Base-by-base conservation (phyloP, 2,329 filamentous ascomycete species). In the Fusarium staphyleae region DNA sequence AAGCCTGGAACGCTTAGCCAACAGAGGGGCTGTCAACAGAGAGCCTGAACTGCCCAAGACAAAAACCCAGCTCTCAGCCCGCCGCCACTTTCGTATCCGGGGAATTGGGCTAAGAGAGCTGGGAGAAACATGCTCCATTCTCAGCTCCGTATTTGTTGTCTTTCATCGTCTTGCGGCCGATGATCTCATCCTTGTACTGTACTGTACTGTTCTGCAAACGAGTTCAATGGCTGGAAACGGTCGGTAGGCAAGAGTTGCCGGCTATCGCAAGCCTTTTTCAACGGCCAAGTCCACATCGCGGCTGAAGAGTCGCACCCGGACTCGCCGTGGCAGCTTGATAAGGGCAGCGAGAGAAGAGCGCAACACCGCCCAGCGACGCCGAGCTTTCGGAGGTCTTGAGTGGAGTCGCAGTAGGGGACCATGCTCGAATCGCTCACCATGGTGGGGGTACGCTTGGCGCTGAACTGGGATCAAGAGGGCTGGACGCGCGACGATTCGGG, bases 371-470 rank as follows among this genome's bases (percentile, higher is more conserved):
- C 54, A 61, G 44, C 49, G 44, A 48, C 50, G 52, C 58, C 51
- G 62, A 64, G 61, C 49, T 51, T 59, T 66, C 48, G 47, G 52
- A 63, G 48, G 56, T 62, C 60, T 61, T 33, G 33, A 56, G 65
- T 68, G 65, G 65, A 57, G 59, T 65, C 33, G 16, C 54, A 24
- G 12, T 47, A 52, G 30, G 42, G 50, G 28, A 36, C 48, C 40
- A 48, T 57, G 55, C 55, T 58, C 54, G 41, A 54, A 40, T 54
- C 54, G 36, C 44, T 54, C 36, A 53, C 47, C 37, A 60, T 64
- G 52, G 65, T 64, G 64, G 63, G 64, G 65, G 64, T 60, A 22
- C 35, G 35, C 63, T 62, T 66, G 59, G 62, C 59, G 43, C 51
- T 42, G 43, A 43, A 55, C 65, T 48, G 41, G 65, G 65, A 46